These are phyloP conservation scores for Sclerotiophoma versabilis DNA, from an alignment of 2,329 filamentous ascomycete genomes.

Conservation along the genomic window DNA sequence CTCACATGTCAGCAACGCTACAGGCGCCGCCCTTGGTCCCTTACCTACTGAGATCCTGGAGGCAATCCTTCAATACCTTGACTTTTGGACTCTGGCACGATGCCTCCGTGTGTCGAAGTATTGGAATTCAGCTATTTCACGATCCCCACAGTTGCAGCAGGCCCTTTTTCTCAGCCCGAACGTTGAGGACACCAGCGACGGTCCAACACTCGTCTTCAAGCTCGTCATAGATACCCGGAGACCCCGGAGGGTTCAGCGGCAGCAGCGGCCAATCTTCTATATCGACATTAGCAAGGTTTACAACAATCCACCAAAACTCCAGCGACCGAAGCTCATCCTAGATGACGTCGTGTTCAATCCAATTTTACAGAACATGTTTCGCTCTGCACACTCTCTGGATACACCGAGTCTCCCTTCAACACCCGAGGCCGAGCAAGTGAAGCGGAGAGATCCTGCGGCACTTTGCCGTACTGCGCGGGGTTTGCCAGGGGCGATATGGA, in stretches of 20 bases:
- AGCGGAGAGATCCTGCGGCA: constrained; percentile 7
- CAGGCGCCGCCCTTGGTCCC: constrained; percentile 3
- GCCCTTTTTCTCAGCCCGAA: constrained; percentile 11
- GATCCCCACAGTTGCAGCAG: constrained; percentile 14
- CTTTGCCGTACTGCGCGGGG: constrained; percentile 10
- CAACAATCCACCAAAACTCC: neutral
- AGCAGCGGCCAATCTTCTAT: constrained; percentile 14
- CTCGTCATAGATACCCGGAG: constrained; percentile 16
- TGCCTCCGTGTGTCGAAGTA: constrained; percentile 14
- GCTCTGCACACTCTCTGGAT: constrained; percentile 5
- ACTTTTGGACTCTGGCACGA: constrained; percentile 18
- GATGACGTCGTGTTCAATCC: constrained; percentile 16
- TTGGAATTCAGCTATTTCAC: constrained; percentile 16
- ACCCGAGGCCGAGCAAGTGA: neutral
- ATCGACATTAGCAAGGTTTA: constrained; percentile 11
- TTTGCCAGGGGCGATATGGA: constrained; percentile 15
- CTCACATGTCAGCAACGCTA: constrained; percentile 4
- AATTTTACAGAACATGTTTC: constrained; percentile 16
- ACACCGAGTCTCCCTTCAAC: constrained; percentile 1
- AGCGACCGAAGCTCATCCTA: neutral
- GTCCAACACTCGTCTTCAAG: constrained; percentile 17
- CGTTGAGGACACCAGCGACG: constrained; percentile 4
- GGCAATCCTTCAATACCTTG: constrained; percentile 9
- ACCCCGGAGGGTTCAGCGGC: neutral
- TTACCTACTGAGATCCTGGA: constrained; percentile 15